These are phyloP conservation scores for Prunus padus DNA, from an alignment of 306 rosid genomes.

Conservation along the genomic window DNA sequence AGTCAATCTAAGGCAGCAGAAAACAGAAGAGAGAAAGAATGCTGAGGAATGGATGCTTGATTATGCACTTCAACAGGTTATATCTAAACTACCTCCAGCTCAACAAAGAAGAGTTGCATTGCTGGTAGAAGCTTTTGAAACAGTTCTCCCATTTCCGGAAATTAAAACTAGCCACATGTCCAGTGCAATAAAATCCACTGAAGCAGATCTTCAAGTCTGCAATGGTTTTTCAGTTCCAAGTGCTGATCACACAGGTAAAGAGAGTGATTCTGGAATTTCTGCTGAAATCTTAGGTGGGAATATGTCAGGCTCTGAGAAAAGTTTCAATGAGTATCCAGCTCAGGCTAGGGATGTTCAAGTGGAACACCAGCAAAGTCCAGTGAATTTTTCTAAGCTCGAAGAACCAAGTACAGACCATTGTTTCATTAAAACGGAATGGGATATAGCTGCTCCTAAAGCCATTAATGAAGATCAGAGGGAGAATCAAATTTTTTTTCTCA, in stretches of 20 bases:
- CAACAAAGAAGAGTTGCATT: slow-evolving; percentile 72
- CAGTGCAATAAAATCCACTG: slow-evolving; percentile 26
- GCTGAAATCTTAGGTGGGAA: slow-evolving; percentile 27
- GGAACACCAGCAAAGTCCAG: slow-evolving; percentile 27
- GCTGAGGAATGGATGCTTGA: slow-evolving; percentile 95
- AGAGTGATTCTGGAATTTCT: slow-evolving; percentile 17
- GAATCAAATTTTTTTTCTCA: slow-evolving; percentile 19
- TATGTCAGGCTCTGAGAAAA: slow-evolving; percentile 21
- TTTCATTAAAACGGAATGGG: slow-evolving; percentile 11
- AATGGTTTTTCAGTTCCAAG: slow-evolving; percentile 22
- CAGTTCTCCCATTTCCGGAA: slow-evolving; percentile 57
- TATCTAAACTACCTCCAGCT: slow-evolving; percentile 70
- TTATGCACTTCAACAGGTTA: slow-evolving; percentile 76
- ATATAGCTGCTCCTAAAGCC: slow-evolving; percentile 22
- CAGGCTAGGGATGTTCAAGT: slow-evolving; percentile 15
- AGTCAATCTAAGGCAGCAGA: slow-evolving; percentile 57
- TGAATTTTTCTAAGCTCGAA: slow-evolving; percentile 15
- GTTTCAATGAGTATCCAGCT: slow-evolving; percentile 23
- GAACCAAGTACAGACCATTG: slow-evolving; percentile 22
- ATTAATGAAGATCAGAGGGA: slow-evolving; percentile 26
- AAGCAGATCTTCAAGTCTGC: slow-evolving; percentile 35
- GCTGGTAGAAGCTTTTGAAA: slow-evolving; percentile 81
- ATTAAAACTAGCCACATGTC: slow-evolving; percentile 32
- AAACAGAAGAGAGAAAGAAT: slow-evolving; percentile 48
- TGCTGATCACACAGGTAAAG: slow-evolving; percentile 28